phyloP scores from a whole-genome alignment of 2,329 filamentous ascomycete species.

The Bisporella sp. region DNA sequence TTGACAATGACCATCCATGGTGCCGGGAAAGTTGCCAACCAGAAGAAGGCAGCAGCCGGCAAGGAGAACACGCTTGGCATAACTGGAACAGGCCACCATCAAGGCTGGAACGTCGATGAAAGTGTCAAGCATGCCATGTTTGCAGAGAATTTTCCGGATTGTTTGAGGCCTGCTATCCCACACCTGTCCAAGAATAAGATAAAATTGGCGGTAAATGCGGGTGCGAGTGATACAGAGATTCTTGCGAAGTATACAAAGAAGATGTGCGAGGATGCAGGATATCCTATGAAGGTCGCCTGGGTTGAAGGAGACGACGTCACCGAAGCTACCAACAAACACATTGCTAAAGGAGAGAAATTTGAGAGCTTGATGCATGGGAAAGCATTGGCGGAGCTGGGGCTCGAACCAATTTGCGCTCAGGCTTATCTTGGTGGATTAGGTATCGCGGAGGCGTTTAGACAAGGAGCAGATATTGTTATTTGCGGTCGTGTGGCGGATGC shows the following conservation, averaged over 20 bases:
- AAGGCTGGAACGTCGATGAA: not conserved
- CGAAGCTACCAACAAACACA: conserved; percentile 17
- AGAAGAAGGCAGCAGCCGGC: not conserved
- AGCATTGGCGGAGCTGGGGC: conserved; percentile 6
- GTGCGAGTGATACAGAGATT: conserved; percentile 41
- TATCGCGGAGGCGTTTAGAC: conserved; percentile 30
- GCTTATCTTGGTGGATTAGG: conserved; percentile 41
- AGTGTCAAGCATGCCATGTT: not conserved
- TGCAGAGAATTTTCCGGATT: conserved; percentile 11
- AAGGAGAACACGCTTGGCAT: conserved; percentile 1
- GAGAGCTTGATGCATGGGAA: conserved; percentile 5
- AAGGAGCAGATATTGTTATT: conserved; percentile 37
- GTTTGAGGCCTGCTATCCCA: conserved; percentile 26
- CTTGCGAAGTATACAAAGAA: conserved; percentile 26
- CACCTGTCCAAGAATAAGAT: conserved; percentile 40
- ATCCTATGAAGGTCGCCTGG: conserved; percentile 35
- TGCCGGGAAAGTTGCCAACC: conserved; percentile 15
- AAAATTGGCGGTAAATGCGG: conserved; percentile 46
- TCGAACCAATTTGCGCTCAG: conserved; percentile 8
- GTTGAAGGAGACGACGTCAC: conserved; percentile 38
- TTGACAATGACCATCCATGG: conserved; percentile 25
- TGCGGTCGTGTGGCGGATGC: conserved; percentile 38
- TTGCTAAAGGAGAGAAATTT: conserved; percentile 9
- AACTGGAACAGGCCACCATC: not conserved
- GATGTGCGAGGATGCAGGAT: conserved; percentile 2